Conservation (phyloP, 345 rosid genomes). For the Euclidium syriacum region DNA sequence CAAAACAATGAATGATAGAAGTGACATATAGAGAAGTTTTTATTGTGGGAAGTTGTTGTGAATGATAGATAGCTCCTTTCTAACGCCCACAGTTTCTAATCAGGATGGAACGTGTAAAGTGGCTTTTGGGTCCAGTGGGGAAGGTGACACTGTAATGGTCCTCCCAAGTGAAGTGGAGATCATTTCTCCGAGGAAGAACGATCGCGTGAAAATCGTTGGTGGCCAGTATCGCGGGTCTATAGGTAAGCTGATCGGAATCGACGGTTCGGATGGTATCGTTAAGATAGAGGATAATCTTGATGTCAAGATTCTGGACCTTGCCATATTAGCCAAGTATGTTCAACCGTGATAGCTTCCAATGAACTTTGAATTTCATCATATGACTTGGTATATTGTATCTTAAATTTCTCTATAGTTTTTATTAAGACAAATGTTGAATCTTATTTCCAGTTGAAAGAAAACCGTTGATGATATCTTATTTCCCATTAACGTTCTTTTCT, state of each 20-base stretch:
- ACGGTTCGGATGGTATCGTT: slow-evolving; percentile 83
- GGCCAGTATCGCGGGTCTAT: slow-evolving; percentile 76
- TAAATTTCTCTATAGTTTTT: slow-evolving; percentile 6
- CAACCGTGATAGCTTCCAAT: slow-evolving; percentile 8
- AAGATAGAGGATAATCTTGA: slow-evolving; percentile 82
- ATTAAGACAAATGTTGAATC: not conserved
- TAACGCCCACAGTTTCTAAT: not conserved
- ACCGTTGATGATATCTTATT: not conserved
- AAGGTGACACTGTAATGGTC: slow-evolving; percentile 46
- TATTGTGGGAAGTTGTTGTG: not conserved
- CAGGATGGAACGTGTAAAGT: slow-evolving; percentile 89
- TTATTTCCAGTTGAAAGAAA: not conserved
- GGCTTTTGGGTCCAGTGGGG: slow-evolving; percentile 55
- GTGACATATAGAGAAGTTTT: not conserved
- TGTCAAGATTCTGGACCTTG: slow-evolving; percentile 82
- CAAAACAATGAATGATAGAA: not conserved
- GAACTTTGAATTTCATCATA: not conserved
- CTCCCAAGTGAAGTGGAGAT: slow-evolving; percentile 55
- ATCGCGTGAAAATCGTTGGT: slow-evolving; percentile 81
- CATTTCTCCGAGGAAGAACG: slow-evolving; percentile 70
- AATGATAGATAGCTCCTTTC: not conserved
- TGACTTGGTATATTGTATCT: slow-evolving; percentile 9
- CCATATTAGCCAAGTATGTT: slow-evolving; percentile 59
- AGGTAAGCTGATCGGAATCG: slow-evolving; percentile 90
- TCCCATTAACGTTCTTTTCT: not conserved